Evolutionary conservation across 768 basidiomycete genomes (phyloP), one percentile per base, ranked within the genome.

Genomic region (Amanita jacksonii): DNA sequence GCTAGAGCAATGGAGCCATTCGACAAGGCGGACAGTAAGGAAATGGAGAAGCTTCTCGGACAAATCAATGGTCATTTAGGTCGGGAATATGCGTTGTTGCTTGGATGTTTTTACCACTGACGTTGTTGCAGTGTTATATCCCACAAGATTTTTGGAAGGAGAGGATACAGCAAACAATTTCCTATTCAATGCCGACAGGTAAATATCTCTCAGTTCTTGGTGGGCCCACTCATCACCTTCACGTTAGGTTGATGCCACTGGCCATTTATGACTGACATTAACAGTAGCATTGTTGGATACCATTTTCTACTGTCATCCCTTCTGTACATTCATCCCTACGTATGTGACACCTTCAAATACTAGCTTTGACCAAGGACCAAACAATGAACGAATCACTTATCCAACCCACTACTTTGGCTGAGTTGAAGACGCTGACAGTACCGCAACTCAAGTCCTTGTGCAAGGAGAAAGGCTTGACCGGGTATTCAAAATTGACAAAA

Each of bases 161-260:
- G 93, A 97, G 62, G 90, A 94, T 57, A 70, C 78, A 1, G 81
- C 85, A 5, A 84, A 93, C 51, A 97, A 98, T 59, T 94, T 96
- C 67, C 64, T 96, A 48, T 94, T 94, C 65, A 88, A 86, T 55
- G 77, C 88, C 22, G 92, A 94, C 56, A 72, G 74, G 85, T 82
- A 50, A 47, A 72, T 58, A 8, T 8, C 35, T 8, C 22, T 15
- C 3, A 19, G 6, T 32, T 24, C 33, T 27, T 27, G 12, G 12
- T 25, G 37, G 15, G 31, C 22, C 2, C 12, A 28, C 10, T 22
- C 15, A 32, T 24, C 19, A n/a, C n/a, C 16, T 34, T 59, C n/a
- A 53, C 33, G 15, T 18, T 30, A 81, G 85, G 53, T 51, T 89
- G 41, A 52, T 87, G 52, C 86, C 86, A 1, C 59, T 88, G 25